phyloP scores from a whole-genome alignment of 805 yeast genomes.

The Limtongia smithiae region DNA sequence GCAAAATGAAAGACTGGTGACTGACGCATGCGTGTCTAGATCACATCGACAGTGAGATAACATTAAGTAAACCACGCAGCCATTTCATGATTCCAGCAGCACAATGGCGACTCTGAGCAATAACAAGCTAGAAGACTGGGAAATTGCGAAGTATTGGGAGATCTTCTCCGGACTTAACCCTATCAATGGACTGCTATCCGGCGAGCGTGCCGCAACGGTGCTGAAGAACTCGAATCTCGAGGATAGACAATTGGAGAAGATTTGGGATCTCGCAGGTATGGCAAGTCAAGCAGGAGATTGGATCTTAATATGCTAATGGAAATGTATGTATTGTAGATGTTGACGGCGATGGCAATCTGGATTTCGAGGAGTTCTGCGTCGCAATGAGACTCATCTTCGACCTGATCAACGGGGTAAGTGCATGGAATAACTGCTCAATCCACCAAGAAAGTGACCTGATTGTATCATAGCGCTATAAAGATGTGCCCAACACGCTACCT shows the following conservation, averaged over 20 bases:
- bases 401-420: constrained; percentile 67
- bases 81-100: neutral
- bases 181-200: constrained; percentile 68
- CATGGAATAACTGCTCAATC: neutral
- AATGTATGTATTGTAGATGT: constrained; percentile 66
- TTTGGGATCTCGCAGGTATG: constrained; percentile 74
- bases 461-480: constrained; percentile 28
- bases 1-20: too few relatives aligned
- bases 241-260: constrained; percentile 69
- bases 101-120: constrained; percentile 20
- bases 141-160: constrained; percentile 96
- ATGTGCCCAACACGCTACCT: constrained; percentile 73
- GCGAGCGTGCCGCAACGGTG: constrained; percentile 80
- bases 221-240: constrained; percentile 82
- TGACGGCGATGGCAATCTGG: constrained; percentile 85
- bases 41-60: too few relatives aligned
- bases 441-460: neutral
- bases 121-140: constrained; percentile 50
- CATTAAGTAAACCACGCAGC: too few relatives aligned
- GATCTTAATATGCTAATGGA: too few relatives aligned
- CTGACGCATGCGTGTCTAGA: too few relatives aligned
- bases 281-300: too few relatives aligned
- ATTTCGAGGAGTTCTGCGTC: constrained; percentile 96
- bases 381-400: constrained; percentile 96
- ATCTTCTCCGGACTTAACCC: constrained; percentile 90